phyloP scores from a whole-genome alignment of 192 early-diverging fungal genomes.

The Phycomyces blakesleeanus region DNA sequence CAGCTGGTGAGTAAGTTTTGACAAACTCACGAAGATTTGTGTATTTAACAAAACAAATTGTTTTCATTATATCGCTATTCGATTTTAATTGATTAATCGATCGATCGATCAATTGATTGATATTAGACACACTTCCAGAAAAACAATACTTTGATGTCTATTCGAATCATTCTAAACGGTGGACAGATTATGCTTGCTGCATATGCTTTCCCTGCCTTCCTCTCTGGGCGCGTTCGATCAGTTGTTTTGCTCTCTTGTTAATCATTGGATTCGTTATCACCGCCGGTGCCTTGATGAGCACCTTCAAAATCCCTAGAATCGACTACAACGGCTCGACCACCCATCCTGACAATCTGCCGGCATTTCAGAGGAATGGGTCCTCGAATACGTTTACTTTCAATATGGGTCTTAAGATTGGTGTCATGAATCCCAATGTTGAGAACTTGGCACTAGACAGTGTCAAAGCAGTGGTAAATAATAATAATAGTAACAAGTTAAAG shows the following conservation, averaged over 20 bases:
- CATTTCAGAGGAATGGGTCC: constrained; percentile 3
- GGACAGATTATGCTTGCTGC: constrained; percentile 20
- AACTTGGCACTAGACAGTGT: constrained; percentile 21
- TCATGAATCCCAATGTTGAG: constrained; percentile 28
- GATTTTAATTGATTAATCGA: too few relatives aligned
- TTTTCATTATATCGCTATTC: too few relatives aligned
- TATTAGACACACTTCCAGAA: not conserved
- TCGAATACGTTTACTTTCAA: constrained; percentile 16
- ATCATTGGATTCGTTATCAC: constrained; percentile 12
- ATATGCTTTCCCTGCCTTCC: constrained; percentile 24
- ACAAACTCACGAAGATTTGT: too few relatives aligned
- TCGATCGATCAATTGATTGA: not conserved
- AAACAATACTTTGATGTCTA: not conserved
- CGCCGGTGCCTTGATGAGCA: constrained; percentile 18
- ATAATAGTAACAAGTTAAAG: too few relatives aligned
- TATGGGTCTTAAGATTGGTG: constrained; percentile 25
- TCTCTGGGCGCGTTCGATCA: constrained; percentile 21
- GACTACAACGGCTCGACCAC: constrained; percentile 21
- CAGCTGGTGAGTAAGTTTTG: too few relatives aligned
- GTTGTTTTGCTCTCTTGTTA: constrained; percentile 18
- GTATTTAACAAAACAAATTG: too few relatives aligned
- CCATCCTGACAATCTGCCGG: constrained; percentile 3
- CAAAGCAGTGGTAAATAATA: constrained; percentile 26
- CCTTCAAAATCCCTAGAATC: constrained; percentile 30
- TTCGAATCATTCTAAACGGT: not conserved